Evolutionary conservation across 176 grass and related monocot species (phyloP).

Genomic region (Musa acuminata): DNA sequence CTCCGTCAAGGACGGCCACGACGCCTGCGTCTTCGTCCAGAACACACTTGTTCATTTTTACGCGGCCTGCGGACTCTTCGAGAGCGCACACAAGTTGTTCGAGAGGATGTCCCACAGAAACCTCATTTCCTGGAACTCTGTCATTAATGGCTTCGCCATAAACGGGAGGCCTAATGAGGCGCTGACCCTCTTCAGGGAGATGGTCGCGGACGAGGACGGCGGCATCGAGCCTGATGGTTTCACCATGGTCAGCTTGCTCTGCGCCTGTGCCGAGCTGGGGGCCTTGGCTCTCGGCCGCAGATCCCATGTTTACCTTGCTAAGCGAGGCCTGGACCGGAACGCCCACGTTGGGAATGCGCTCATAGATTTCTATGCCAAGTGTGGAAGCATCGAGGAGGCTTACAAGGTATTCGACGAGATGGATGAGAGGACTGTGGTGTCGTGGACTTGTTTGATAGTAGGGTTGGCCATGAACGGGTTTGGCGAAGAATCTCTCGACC

Average conservation of each 20-base stretch:
- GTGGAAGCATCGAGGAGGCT: slow-evolving; percentile 36
- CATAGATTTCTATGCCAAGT: slow-evolving; percentile 74
- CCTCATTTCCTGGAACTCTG: slow-evolving; percentile 73
- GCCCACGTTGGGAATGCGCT: slow-evolving; percentile 55
- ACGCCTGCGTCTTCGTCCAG: slow-evolving; percentile 50
- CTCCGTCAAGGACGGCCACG: slow-evolving; percentile 46
- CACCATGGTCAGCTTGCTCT: slow-evolving; percentile 67
- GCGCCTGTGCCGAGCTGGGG: slow-evolving; percentile 48
- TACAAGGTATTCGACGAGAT: slow-evolving; percentile 62
- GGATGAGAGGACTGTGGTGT: slow-evolving; percentile 43
- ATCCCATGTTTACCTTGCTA: slow-evolving; percentile 39
- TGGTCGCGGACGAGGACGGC: slow-evolving; percentile 17
- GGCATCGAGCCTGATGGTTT: slow-evolving; percentile 42
- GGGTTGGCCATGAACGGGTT: slow-evolving; percentile 68
- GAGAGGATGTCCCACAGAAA: slow-evolving; percentile 49
- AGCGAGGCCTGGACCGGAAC: slow-evolving; percentile 44
- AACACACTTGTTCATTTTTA: slow-evolving; percentile 69
- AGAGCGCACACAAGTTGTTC: slow-evolving; percentile 67
- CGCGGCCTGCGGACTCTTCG: slow-evolving; percentile 41
- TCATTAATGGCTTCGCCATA: slow-evolving; percentile 55
- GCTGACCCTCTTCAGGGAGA: slow-evolving; percentile 57
- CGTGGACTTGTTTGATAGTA: slow-evolving; percentile 60
- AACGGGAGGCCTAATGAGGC: slow-evolving; percentile 71
- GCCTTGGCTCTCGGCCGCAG: slow-evolving; percentile 49
- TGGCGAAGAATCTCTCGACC: slow-evolving; percentile 52